Percentiles rank a stretch among this genome's conserved stretches.
Evolutionary conservation across 495 filamentous ascomycete species (phyloP).

Genomic region (Ramalina peruviana): DNA sequence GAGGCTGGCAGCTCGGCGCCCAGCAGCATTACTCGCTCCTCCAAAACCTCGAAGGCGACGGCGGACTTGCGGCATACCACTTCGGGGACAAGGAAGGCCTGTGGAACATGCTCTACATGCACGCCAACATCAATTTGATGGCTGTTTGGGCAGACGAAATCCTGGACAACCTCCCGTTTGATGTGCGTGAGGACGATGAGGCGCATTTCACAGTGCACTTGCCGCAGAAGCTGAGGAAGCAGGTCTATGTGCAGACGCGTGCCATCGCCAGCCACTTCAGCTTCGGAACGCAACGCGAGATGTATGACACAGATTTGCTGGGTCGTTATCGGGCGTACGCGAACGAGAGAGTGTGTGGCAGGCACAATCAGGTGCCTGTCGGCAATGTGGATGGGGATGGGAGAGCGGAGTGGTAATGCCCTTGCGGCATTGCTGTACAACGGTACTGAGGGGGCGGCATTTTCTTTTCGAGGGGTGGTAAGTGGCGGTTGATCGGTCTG

Average conservation of each 20-base stretch:
- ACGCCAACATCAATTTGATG: slow-evolving; percentile 15
- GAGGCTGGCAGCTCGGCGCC: slow-evolving; percentile 15
- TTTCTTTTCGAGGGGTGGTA: too few relatives aligned
- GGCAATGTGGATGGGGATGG: neutral
- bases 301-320: slow-evolving; percentile 14
- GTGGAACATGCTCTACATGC: slow-evolving; percentile 13
- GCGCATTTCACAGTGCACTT: slow-evolving; percentile 5
- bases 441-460: too few relatives aligned
- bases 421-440: too few relatives aligned
- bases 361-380: neutral
- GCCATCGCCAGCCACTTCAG: slow-evolving; percentile 11
- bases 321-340: slow-evolving; percentile 8
- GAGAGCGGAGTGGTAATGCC: neutral
- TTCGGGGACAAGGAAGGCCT: slow-evolving; percentile 2
- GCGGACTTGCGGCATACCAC: slow-evolving; percentile 6
- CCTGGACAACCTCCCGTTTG: slow-evolving; percentile 11
- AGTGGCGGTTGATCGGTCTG: too few relatives aligned
- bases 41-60: slow-evolving; percentile 13
- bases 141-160: slow-evolving; percentile 14
- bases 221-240: neutral
- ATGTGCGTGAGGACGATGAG: slow-evolving; percentile 10
- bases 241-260: slow-evolving; percentile 3
- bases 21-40: slow-evolving; percentile 18
- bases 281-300: slow-evolving; percentile 8
- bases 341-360: slow-evolving; percentile 7